phyloP scores from a whole-genome alignment of 1,139 yeast genomes.

The Kodamaea fungicola region DNA sequence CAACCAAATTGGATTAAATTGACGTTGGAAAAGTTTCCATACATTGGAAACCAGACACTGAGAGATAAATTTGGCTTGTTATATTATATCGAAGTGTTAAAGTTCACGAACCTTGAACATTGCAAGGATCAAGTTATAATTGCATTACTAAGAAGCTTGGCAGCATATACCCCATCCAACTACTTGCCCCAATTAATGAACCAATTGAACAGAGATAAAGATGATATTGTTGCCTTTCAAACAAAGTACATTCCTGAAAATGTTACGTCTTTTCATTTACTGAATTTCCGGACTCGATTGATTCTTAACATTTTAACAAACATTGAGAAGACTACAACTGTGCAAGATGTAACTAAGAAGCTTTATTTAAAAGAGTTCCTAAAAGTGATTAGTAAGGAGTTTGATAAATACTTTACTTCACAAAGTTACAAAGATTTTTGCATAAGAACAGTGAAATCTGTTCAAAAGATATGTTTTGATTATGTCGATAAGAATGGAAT shows the following conservation, averaged over 20 bases:
- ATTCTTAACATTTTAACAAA: conserved; percentile 19
- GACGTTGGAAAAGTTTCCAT: conserved; percentile 38
- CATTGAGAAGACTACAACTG: conserved; percentile 14
- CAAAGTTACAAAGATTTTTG: conserved; percentile 29
- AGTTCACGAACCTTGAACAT: conserved; percentile 18
- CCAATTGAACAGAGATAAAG: conserved; percentile 16
- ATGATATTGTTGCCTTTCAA: conserved; percentile 17
- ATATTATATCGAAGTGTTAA: conserved; percentile 27
- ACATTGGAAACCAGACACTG: conserved; percentile 38
- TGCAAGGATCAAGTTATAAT: conserved; percentile 22
- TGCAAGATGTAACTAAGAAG: conserved; percentile 14
- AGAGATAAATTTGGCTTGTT: conserved; percentile 31
- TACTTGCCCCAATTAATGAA: conserved; percentile 24
- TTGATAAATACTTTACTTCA: conserved; percentile 23
- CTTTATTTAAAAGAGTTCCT: conserved; percentile 22
- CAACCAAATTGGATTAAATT: conserved; percentile 36
- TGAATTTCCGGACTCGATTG: conserved; percentile 19
- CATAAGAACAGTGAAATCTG: conserved; percentile 21
- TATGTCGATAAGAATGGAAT: conserved; percentile 13
- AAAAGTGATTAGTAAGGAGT: conserved; percentile 26
- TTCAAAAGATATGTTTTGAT: conserved; percentile 22
- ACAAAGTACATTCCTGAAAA: conserved; percentile 18
- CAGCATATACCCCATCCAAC: conserved; percentile 23
- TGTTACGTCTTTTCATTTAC: conserved; percentile 18
- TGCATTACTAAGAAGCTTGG: conserved; percentile 23